Evolutionary conservation across 129 eudicot genomes (phyloP).

Genomic region (Erigeron canadensis): DNA sequence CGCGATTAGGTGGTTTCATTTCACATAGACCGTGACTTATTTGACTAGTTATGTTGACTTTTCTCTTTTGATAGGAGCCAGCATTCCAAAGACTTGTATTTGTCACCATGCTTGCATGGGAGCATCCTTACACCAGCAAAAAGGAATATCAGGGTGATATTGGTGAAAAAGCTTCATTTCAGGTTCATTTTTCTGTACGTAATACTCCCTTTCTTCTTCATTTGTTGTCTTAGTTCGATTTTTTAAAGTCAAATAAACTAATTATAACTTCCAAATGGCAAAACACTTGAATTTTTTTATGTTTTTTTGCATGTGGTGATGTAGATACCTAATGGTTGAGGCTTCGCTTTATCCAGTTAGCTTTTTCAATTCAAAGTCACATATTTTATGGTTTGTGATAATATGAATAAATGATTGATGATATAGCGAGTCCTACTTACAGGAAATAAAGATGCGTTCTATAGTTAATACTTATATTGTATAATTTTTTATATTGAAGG

Average conservation of each 20-base stretch:
- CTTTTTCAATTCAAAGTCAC: background rate
- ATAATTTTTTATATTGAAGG: slow-evolving; percentile 39
- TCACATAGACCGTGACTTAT: background rate
- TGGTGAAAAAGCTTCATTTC: slow-evolving; percentile 53
- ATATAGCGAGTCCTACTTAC: slow-evolving; percentile 4
- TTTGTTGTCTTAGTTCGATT: slow-evolving; percentile 14
- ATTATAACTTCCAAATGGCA: background rate
- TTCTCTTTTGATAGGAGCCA: slow-evolving; percentile 55
- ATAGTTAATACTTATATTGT: background rate
- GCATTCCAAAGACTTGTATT: slow-evolving; percentile 85
- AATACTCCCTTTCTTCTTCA: slow-evolving; percentile 24
- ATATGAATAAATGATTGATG: background rate
- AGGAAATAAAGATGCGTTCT: slow-evolving; percentile 1
- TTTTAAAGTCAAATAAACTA: background rate
- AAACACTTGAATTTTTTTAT: background rate
- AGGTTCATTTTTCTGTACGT: slow-evolving; percentile 56
- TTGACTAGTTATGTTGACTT: slow-evolving; percentile 16
- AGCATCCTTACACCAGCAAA: slow-evolving; percentile 55
- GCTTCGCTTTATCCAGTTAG: background rate
- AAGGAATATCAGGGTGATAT: slow-evolving; percentile 39
- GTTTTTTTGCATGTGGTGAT: background rate
- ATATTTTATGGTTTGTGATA: background rate
- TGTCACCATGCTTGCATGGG: slow-evolving; percentile 96
- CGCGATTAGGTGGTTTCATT: background rate
- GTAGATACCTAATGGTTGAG: background rate